Percentiles rank a stretch among this genome's conserved stretches.
Conservation (phyloP, 306 rosid species). For the Cotoneaster glaucophyllus region DNA sequence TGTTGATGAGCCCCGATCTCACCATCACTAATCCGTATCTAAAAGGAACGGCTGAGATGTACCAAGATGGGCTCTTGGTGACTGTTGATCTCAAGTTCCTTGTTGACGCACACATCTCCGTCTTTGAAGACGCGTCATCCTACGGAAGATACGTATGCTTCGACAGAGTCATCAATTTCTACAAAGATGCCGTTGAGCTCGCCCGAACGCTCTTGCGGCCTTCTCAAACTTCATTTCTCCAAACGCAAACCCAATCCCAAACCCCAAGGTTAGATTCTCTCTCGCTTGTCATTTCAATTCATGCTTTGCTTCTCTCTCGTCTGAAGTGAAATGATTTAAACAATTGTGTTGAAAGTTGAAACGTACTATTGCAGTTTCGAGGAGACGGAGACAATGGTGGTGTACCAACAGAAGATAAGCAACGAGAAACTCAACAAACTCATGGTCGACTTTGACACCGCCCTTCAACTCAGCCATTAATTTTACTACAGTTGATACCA, state of each 20-base stretch:
- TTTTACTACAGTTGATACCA: not conserved
- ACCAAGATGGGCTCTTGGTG: slow-evolving; percentile 26
- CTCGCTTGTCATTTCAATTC: not conserved
- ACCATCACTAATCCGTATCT: slow-evolving; percentile 22
- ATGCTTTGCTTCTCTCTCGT: not conserved
- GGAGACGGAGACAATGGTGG: not conserved
- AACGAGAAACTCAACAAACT: slow-evolving; percentile 24
- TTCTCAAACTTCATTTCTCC: not conserved
- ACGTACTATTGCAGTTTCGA: not conserved
- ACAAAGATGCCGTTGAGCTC: slow-evolving; percentile 17
- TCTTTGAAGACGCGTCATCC: slow-evolving; percentile 27
- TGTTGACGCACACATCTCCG: slow-evolving; percentile 28
- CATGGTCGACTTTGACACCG: slow-evolving; percentile 9
- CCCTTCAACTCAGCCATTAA: not conserved
- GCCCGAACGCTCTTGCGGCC: slow-evolving; percentile 22
- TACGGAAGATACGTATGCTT: slow-evolving; percentile 33
- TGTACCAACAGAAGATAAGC: slow-evolving; percentile 20
- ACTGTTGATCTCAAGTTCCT: slow-evolving; percentile 26
- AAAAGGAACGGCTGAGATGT: slow-evolving; percentile 42
- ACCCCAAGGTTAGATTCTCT: not conserved
- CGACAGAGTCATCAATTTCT: slow-evolving; percentile 19
- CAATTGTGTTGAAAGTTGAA: not conserved
- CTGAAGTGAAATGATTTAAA: not conserved
- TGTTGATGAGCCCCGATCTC: slow-evolving; percentile 21
- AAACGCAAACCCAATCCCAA: not conserved